phyloP scores from a whole-genome alignment of 257 asterid genomes.

The Lithospermum erythrorhizon region DNA sequence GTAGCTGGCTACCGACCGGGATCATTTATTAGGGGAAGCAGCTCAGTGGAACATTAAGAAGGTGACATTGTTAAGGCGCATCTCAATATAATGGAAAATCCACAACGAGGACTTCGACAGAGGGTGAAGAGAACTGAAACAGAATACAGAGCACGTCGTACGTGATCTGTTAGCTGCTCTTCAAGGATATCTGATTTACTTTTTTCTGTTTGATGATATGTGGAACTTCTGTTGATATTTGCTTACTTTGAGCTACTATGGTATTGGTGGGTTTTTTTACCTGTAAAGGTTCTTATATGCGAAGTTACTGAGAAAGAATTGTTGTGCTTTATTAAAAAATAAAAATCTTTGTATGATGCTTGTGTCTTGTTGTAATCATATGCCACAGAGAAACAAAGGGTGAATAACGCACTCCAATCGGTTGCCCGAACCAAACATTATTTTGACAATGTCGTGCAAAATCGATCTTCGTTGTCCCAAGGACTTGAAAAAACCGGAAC shows the following conservation, averaged over 20 bases:
- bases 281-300: neutral
- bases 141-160: neutral
- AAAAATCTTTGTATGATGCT: too few relatives aligned
- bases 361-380: too few relatives aligned
- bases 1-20: slow-evolving; percentile 47
- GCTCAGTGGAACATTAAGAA: slow-evolving; percentile 28
- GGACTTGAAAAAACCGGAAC: too few relatives aligned
- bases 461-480: too few relatives aligned
- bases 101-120: slow-evolving; percentile 1
- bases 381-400: too few relatives aligned
- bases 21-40: slow-evolving; percentile 34
- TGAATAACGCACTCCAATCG: too few relatives aligned
- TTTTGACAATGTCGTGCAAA: too few relatives aligned
- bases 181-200: neutral
- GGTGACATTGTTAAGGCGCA: neutral
- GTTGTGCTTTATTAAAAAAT: neutral
- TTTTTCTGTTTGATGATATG: neutral
- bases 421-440: too few relatives aligned
- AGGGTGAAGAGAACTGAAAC: neutral
- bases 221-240: neutral
- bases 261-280: neutral
- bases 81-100: neutral
- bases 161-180: neutral
- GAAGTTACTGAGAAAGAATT: neutral
- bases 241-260: neutral